Percentiles rank a stretch among this genome's conserved stretches.
phyloP scores from a whole-genome alignment of 2,329 filamentous ascomycete genomes.

The Colletotrichum orchidophilum region DNA sequence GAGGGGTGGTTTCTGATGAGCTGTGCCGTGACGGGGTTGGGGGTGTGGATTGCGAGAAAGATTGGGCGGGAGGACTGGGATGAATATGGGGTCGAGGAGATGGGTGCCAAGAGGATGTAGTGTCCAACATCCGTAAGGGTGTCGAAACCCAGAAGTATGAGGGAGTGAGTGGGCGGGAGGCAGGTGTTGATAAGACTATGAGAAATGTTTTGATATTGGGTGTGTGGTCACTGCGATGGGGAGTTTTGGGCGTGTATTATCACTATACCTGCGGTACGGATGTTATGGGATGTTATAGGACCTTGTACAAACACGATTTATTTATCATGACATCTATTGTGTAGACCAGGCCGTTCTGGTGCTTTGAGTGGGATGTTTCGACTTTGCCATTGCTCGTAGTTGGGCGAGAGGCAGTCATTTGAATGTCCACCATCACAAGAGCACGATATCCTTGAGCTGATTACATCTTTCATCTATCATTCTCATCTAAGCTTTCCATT shows the following conservation, averaged over 20 bases:
- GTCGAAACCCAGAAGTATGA: not conserved
- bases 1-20: constrained; percentile 85
- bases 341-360: not conserved
- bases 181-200: not conserved
- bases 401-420: too few species aligned
- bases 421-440: not conserved
- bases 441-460: too few species aligned
- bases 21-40: constrained; percentile 71
- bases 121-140: not conserved
- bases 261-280: not conserved
- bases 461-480: too few species aligned
- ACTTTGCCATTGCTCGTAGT: not conserved
- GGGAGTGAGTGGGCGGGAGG: not conserved
- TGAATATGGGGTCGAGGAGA: constrained; percentile 71
- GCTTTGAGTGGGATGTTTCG: not conserved
- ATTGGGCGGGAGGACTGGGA: constrained; percentile 68
- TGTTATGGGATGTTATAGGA: constrained; percentile 7
- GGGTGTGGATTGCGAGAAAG: constrained; percentile 77
- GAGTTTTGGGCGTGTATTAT: constrained; percentile 6
- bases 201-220: constrained; percentile 5
- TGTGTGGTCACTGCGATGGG: not conserved
- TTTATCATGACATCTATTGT: not conserved
- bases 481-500: too few species aligned
- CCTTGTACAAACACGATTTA: not conserved
- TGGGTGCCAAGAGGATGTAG: constrained; percentile 46